A percentile compares a stretch with the other conserved stretches of the same genome.
These are phyloP conservation scores for Brassica napus DNA, from an alignment of 345 rosid genomes.

Conservation along the genomic window Da-Ae NC_063452.1:54205501-54206000, in stretches of 20 bases:
- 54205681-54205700: slow-evolving; percentile 65
- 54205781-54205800: slow-evolving; percentile 52
- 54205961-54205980: not conserved
- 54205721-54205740: slow-evolving; percentile 42
- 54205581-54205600: not conserved
- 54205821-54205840: slow-evolving; percentile 62
- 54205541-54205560: slow-evolving; percentile 9
- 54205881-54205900: slow-evolving; percentile 31
- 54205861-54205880: slow-evolving; percentile 48
- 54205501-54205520: not conserved
- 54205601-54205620: not conserved
- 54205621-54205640: too few species aligned
- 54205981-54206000: slow-evolving; percentile 31
- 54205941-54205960: not conserved
- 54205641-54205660: not conserved
- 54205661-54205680: not conserved
- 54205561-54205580: not conserved
- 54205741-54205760: slow-evolving; percentile 42
- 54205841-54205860: slow-evolving; percentile 57
- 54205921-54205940: too few species aligned
- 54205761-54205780: slow-evolving; percentile 37
- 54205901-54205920: too few species aligned
- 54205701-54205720: slow-evolving; percentile 47
- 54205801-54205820: slow-evolving; percentile 55
- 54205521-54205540: not conserved